Evolutionary conservation across 163 green algal species (phyloP), one percentile per base, ranked within the genome.

Genomic region (Volvox carteri): DNA sequence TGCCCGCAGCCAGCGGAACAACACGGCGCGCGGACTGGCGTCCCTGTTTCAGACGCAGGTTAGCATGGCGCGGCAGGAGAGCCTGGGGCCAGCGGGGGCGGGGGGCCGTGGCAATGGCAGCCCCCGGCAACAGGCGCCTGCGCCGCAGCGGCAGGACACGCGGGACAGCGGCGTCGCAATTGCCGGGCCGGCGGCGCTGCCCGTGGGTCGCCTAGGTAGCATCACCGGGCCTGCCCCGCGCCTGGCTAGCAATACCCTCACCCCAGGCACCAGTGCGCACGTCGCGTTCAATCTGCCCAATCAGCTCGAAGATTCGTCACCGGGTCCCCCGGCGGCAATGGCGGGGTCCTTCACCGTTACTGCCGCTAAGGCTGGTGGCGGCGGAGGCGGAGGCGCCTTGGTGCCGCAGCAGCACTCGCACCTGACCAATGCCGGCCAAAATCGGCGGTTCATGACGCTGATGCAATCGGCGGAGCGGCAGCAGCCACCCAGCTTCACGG

Each of bases 391-490:
- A 14, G 46, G 60, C 79, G 67, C 74, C 28, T 12, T 44, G 9
- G 73, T 75, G 30, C 65, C 83, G 16, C 62, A 67, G 23, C 35
- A 44, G 68, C 83, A 88, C 50, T 75, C 83, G 50, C 83, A 88
- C 50, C 68, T 88, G 3, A 48, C 50, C 19, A 88, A 88, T 9
- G 6, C 52, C 4, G 84, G 70, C 21, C 84, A 89, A 54, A 89
- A 89, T 41, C 84, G 84, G 6, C 84, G 84, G 23, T 89, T 89
- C 72, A 89, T 89, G 84, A 89, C 84, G 70, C 72, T 89, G 0
- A 89, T 89, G 84, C 84, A 85, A 54, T 81, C 62, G 16, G 78
- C 78, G 35, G 42, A 83, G 78, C 50, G 65, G 21, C 78, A 88
- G 52, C 67, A 80, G 62, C 50, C 74, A 30, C 72, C 84, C 70